Conservation (phyloP, 805 yeast genomes). For the Kurtzmaniella fragi region DNA sequence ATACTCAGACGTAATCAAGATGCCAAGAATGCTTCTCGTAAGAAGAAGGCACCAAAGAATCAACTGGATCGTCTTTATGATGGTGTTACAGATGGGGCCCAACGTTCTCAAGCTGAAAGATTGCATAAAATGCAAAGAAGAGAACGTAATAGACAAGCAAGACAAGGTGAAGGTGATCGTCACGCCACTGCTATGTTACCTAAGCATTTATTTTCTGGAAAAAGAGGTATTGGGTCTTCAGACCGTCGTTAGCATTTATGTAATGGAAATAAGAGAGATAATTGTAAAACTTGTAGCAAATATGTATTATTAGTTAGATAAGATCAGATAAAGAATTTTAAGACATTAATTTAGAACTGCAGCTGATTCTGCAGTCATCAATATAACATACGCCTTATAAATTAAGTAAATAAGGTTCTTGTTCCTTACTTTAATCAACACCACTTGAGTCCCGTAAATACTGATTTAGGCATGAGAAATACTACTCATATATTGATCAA, state of each 20-base stretch:
- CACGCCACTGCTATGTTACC: constrained; percentile 81
- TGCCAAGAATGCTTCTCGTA: constrained; percentile 33
- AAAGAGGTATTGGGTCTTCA: constrained; percentile 91
- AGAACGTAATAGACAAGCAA: constrained; percentile 86
- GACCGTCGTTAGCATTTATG: constrained; percentile 63
- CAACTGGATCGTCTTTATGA: constrained; percentile 81
- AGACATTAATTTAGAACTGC: no score
- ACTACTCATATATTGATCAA: no score
- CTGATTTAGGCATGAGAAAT: no score
- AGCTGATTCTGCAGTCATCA: no score
- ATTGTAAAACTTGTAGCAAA: neutral
- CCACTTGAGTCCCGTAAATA: no score
- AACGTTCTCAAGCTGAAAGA: constrained; percentile 81
- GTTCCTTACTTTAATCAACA: no score
- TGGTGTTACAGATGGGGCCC: constrained; percentile 78
- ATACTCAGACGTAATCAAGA: constrained; percentile 58
- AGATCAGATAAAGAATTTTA: no score
- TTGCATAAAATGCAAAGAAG: constrained; percentile 86
- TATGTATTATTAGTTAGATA: no score
- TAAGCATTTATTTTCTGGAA: constrained; percentile 93
- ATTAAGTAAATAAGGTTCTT: no score
- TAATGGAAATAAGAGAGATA: neutral
- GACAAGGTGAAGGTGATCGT: constrained; percentile 95
- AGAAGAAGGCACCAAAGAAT: constrained; percentile 43
- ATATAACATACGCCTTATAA: no score